These are phyloP conservation scores for Mucor circinelloides DNA, from an alignment of 371 early-diverging fungal genomes.

Conservation along the genomic window DNA sequence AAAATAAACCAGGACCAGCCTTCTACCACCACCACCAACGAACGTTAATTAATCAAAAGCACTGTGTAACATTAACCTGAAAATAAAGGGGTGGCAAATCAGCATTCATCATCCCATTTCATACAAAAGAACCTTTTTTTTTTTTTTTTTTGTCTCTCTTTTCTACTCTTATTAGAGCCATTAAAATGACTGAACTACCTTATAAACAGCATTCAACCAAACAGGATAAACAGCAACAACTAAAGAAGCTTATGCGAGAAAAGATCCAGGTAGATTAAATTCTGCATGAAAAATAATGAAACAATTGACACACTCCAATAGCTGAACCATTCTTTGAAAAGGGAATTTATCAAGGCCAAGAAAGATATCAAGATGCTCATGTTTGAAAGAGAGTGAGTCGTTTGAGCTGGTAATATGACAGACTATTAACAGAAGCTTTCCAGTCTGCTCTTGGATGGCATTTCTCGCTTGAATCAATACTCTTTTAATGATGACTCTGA, in stretches of 20 bases:
- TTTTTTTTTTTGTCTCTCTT: conserved; percentile 1
- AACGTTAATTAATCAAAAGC: background rate
- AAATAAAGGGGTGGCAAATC: background rate
- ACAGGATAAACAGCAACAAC: conserved; percentile 54
- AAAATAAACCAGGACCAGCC: background rate
- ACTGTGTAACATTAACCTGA: background rate
- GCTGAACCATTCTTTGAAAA: conserved; percentile 56
- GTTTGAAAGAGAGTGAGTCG: conserved; percentile 33
- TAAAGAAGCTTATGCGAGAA: conserved; percentile 60
- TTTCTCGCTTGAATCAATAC: conserved; percentile 25
- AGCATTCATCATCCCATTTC: background rate
- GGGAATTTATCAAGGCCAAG: conserved; percentile 16
- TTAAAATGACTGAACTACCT: background rate
- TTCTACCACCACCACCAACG: background rate
- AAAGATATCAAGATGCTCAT: conserved; percentile 24
- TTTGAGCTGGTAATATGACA: background rate
- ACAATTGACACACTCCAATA: background rate
- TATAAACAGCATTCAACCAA: background rate
- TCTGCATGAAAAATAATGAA: background rate
- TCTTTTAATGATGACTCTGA: background rate
- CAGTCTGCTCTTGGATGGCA: conserved; percentile 51
- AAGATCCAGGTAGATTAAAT: conserved; percentile 11
- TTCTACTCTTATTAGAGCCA: conserved; percentile 5
- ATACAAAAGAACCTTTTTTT: background rate
- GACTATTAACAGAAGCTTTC: background rate